Base-by-base conservation (phyloP, 2,329 filamentous ascomycete species). In the Trichoderma breve region DNA sequence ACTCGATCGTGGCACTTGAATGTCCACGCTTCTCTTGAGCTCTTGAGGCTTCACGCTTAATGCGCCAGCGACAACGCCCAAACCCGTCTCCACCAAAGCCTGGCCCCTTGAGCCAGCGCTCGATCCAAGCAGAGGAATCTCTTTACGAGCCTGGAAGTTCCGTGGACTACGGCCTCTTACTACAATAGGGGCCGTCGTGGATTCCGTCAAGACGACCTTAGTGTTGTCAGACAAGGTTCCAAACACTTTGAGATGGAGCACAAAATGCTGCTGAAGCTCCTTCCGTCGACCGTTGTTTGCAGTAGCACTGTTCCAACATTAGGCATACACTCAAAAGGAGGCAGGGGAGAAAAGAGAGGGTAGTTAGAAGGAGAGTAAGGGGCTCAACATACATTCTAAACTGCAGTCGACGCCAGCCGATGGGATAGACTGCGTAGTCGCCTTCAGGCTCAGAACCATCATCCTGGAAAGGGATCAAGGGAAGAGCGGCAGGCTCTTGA, bases 261-360 rank as follows among this genome's bases (percentile, higher is more conserved):
- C 91, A 81, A 98, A 98, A 83, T 98, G 95, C 79, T 98, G 95
- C 80, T 98, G 95, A 60, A 98, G 87, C 80, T 98, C 95, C 83
- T 97, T 97, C 74, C 95, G 88, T 73, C 95, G 90, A 12, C 95
- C 95, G 80, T 98, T 98, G 83, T 98, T 98, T 71, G 95, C 95
- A 9, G 95, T 98, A 21, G 95, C 95, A 80, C 95, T 90, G 71
- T 51, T 32, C 36, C 65, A 72, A 26, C 14, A 30, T 69, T 34
- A 62, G 58, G 32, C 8, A 7, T 34, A 6, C 21, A 14, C n/a
- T 15, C 6, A 18, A 9, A 11, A 30, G n/a, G 26, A 9, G 15
- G 9, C 12, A 43, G 15, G 6, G 53, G 24, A 3, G 18, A 14
- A 36, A 15, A 24, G 18, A n/a, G 24, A 12, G 26, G 1, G 18